phyloP scores from a whole-genome alignment of 306 rosid genomes.

The Lagenaria siceraria region DNA sequence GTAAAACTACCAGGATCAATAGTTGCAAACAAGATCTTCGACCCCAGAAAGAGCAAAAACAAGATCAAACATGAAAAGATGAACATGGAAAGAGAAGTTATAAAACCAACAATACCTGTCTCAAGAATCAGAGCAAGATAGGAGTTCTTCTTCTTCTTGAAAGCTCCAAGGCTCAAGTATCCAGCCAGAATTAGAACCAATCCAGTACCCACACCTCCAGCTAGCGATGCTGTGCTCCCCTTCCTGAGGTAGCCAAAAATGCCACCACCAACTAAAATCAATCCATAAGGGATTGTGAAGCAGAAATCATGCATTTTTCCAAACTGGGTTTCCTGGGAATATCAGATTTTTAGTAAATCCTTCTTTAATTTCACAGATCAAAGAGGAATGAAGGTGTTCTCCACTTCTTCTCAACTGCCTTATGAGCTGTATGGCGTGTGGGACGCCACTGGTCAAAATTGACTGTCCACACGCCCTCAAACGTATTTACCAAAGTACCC shows the following conservation, averaged over 20 bases:
- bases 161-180: slow-evolving; percentile 67
- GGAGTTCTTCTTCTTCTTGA: slow-evolving; percentile 53
- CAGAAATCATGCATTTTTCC: slow-evolving; percentile 85
- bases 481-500: neutral
- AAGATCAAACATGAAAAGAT: neutral
- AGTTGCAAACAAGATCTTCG: slow-evolving; percentile 2
- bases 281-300: slow-evolving; percentile 77
- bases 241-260: slow-evolving; percentile 45
- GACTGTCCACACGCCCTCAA: neutral
- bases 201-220: slow-evolving; percentile 54
- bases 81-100: neutral
- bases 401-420: neutral
- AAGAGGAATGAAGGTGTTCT: neutral
- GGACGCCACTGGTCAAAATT: neutral
- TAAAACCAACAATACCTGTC: slow-evolving; percentile 29
- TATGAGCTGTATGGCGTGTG: slow-evolving; percentile 14
- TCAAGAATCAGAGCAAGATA: slow-evolving; percentile 41
- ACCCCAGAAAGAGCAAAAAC: neutral
- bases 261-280: slow-evolving; percentile 59
- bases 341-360: slow-evolving; percentile 10
- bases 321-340: slow-evolving; percentile 16
- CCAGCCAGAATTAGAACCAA: slow-evolving; percentile 57
- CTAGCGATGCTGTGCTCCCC: slow-evolving; percentile 68
- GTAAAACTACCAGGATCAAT: neutral
- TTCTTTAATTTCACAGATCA: neutral